Conservation (phyloP, 345 rosid genomes). For the Reutealis trisperma region DNA sequence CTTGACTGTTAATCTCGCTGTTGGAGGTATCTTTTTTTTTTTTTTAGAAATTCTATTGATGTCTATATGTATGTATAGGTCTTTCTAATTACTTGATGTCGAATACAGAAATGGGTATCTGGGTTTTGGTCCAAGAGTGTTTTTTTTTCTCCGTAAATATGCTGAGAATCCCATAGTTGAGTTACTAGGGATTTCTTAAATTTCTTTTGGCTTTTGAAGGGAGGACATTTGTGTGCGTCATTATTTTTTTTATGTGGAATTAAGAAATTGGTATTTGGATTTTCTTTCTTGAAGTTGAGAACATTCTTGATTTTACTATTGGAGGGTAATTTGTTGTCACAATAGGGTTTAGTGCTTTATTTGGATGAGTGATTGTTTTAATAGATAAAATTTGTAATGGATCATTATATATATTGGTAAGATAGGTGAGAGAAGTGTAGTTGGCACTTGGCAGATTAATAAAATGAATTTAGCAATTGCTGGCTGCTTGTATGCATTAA, state of each 20-base stretch:
- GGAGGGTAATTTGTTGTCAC: neutral
- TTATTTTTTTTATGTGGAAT: neutral
- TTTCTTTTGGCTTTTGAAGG: neutral
- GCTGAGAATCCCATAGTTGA: neutral
- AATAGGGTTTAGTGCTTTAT: constrained; percentile 5
- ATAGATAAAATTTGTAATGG: neutral
- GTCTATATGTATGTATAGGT: neutral
- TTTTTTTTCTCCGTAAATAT: neutral
- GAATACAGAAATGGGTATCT: constrained; percentile 13
- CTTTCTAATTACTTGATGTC: neutral
- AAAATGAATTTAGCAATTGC: neutral
- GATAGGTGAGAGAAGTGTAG: neutral
- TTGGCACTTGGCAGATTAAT: neutral
- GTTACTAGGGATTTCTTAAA: neutral
- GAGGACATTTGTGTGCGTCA: neutral
- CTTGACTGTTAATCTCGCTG: constrained; percentile 66
- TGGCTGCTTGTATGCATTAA: neutral
- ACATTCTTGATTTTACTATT: constrained; percentile 12
- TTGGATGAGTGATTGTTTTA: neutral
- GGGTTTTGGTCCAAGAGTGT: neutral
- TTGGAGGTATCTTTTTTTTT: constrained; percentile 59
- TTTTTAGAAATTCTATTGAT: neutral
- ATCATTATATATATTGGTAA: neutral
- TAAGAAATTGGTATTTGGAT: neutral
- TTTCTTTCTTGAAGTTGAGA: neutral